Percentiles rank a stretch among this genome's conserved stretches.
Evolutionary conservation across 148 eudicot species (phyloP).

Genomic region (Mesembryanthemum crystallinum): DNA sequence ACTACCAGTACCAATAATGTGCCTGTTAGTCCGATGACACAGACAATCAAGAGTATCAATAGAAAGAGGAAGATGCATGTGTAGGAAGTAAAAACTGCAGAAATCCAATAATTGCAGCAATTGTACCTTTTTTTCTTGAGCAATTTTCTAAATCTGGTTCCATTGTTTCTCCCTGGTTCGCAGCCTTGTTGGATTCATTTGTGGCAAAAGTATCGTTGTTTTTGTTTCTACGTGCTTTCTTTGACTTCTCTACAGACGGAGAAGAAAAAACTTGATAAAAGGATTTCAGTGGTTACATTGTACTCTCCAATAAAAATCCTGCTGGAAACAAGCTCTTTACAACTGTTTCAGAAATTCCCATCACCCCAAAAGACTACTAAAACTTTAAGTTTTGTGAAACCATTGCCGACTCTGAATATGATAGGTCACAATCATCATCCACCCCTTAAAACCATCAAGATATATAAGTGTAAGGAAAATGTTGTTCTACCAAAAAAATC

Average conservation of each 20-base stretch:
- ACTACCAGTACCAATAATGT: neutral
- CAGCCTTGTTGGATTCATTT: constrained; percentile 2
- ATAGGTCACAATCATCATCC: neutral
- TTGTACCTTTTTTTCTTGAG: constrained; percentile 21
- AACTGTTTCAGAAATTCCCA: neutral
- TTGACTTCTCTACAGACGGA: constrained; percentile 16
- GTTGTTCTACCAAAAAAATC: neutral
- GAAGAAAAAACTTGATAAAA: constrained; percentile 2
- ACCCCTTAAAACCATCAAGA: neutral
- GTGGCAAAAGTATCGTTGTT: constrained; percentile 12
- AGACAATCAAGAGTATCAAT: neutral
- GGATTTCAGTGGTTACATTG: neutral
- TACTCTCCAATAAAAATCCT: neutral
- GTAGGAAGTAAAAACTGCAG: neutral
- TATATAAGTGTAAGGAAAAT: neutral
- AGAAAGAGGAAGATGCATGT: neutral
- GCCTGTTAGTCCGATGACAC: neutral
- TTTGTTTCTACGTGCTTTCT: constrained; percentile 26
- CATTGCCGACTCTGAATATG: neutral
- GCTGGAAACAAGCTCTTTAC: neutral
- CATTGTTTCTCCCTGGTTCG: constrained; percentile 13
- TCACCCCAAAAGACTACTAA: no score
- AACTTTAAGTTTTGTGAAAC: no score
- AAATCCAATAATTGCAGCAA: neutral
- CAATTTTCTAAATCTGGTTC: constrained; percentile 8